Evolutionary conservation across 257 asterid genomes (phyloP), one percentile per base, ranked within the genome.

Genomic region (Nicotiana obtusifolia): DNA sequence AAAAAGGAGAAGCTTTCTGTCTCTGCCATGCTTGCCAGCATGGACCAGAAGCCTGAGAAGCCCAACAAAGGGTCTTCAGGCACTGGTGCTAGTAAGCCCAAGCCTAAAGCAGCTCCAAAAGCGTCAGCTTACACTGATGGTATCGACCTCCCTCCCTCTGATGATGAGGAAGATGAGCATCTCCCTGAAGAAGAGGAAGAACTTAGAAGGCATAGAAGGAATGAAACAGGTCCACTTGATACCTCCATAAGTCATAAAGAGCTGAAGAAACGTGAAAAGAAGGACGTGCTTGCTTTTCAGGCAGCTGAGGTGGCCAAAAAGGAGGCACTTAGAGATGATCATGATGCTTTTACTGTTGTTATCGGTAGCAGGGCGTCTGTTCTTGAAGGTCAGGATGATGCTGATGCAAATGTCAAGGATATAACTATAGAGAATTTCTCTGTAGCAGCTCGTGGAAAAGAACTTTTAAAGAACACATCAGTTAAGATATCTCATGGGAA

Each of bases 321-420:
- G 41, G 97, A 92, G 85, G 95, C 95, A 47, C 90, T 90, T 52
- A 91, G 64, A 80, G 97, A 91, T 81, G 95, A 92, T 77, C 97
- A 84, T 41, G 97, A 92, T 86, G 95, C 93, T 22, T 92, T 92
- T 83, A 92, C 97, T 37, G 93, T 92, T 76, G 95, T 91, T 35
- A 89, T 91, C 76, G 97, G 91, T 35, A 88, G 91, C 65, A 88
- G 88, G 65, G 90, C 91, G 22, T 91, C 95, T 22, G 92, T 87
- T 64, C 91, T 90, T 65, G 93, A 90, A 59, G 97, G 94, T 3
- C 89, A 89, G 67, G 90, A 90, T 16, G 93, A 89, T n/a, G 93
- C 95, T 4, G 95, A 89, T 66, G 95, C 95, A 15, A 92, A 92
- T 85, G 95, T 92, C 15, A 89, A 90, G 83, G 97, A 92, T 83